Percentiles rank a stretch among this genome's conserved stretches.
Evolutionary conservation across 305 asterid species (phyloP).

Genomic region (Vinca major): DNA sequence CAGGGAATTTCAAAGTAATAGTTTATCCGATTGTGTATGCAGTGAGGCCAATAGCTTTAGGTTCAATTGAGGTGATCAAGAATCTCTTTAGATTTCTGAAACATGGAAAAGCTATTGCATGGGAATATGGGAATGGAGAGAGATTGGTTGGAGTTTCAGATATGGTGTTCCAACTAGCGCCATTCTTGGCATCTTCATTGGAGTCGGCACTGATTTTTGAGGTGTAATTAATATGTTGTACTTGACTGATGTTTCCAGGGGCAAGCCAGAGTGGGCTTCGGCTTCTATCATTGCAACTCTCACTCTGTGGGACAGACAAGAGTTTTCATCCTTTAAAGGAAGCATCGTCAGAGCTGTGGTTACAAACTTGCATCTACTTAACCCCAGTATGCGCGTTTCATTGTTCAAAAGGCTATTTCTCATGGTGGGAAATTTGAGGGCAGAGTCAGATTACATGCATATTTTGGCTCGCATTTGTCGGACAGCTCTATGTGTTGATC

Average conservation of each 20-base stretch:
- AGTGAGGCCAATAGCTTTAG: slow-evolving; percentile 71
- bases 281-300: slow-evolving; percentile 71
- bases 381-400: slow-evolving; percentile 91
- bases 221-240: slow-evolving; percentile 86
- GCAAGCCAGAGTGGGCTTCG: slow-evolving; percentile 94
- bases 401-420: slow-evolving; percentile 76
- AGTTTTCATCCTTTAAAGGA: slow-evolving; percentile 80
- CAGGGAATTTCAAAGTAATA: slow-evolving; percentile 70
- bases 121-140: slow-evolving; percentile 48
- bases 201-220: slow-evolving; percentile 84
- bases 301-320: slow-evolving; percentile 91
- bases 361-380: slow-evolving; percentile 77
- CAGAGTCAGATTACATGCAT: slow-evolving; percentile 91
- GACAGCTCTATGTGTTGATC: slow-evolving; percentile 92
- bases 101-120: slow-evolving; percentile 24
- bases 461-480: slow-evolving; percentile 89
- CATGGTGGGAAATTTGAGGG: slow-evolving; percentile 88
- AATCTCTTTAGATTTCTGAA: slow-evolving; percentile 62
- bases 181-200: slow-evolving; percentile 69
- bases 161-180: slow-evolving; percentile 79
- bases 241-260: slow-evolving; percentile 91
- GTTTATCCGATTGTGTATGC: slow-evolving; percentile 69
- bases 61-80: slow-evolving; percentile 58
- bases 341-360: slow-evolving; percentile 88
- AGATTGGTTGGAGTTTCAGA: slow-evolving; percentile 75